These are phyloP conservation scores for Mycena amicta DNA, from an alignment of 768 basidiomycete genomes.

Conservation along the genomic window DNA sequence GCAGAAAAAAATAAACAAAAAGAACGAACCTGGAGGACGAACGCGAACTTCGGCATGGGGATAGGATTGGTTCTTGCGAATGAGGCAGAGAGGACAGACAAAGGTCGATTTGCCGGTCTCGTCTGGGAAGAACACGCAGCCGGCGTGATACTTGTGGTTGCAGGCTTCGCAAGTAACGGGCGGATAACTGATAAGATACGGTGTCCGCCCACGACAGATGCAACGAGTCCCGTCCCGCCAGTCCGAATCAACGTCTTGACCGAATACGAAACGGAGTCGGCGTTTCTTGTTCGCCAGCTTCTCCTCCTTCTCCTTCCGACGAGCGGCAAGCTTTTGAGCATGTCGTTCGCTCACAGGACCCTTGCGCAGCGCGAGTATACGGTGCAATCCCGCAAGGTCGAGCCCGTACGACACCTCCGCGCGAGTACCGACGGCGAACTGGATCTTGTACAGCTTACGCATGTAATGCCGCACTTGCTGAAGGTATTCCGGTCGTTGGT, in stretches of 20 bases:
- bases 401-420: constrained; percentile 82
- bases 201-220: constrained; percentile 73
- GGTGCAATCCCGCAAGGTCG: constrained; percentile 80
- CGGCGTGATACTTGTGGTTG: constrained; percentile 66
- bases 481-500: constrained; percentile 77
- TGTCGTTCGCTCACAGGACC: constrained; percentile 40
- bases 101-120: constrained; percentile 48
- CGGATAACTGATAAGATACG: constrained; percentile 61
- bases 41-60: constrained; percentile 78
- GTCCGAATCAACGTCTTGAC: constrained; percentile 74
- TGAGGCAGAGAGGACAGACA: constrained; percentile 76
- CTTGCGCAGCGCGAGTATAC: constrained; percentile 70
- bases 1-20: neutral
- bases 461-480: constrained; percentile 87
- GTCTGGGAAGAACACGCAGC: constrained; percentile 72
- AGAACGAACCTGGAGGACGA: constrained; percentile 55
- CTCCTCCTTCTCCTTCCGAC: constrained; percentile 18
- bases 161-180: constrained; percentile 71
- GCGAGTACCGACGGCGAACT: constrained; percentile 84
- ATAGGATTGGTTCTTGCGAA: constrained; percentile 73
- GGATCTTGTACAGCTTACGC: constrained; percentile 87
- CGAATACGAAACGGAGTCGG: constrained; percentile 66
- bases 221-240: constrained; percentile 79
- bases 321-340: constrained; percentile 17
- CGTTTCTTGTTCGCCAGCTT: constrained; percentile 51